Base-by-base conservation (phyloP, 352 stramenopile species). In the Blastocystis sp. region DNA sequence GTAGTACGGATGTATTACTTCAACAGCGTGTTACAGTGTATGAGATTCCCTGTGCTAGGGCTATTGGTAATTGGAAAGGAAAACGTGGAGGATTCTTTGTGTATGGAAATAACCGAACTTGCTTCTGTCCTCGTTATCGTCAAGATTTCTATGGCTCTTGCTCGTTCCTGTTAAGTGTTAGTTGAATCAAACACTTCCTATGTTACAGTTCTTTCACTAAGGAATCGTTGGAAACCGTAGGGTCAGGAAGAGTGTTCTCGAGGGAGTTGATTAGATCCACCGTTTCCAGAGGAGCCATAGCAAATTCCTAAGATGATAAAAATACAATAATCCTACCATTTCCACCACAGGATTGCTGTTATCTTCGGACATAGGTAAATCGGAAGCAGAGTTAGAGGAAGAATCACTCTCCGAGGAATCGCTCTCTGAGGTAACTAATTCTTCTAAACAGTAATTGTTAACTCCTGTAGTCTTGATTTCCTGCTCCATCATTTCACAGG, bases 161-260 rank as follows among this genome's bases (percentile, higher is more conserved):
- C 73, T 54, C 11, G 22, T 54, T 84, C 13, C 6, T 84, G 73
- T 84, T 5, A 19, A 48, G 73, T 84, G 73, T 84, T 84, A 68
- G 73, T 68, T 66, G 5, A n/a, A 7, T 42, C 64, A 66, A 35
- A 64, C 37, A 24, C 19, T 30, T 35, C 6, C 30, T 53, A 40
- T 69, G 73, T 84, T 84, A 84, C 73, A 84, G n/a, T 84, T 84
- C 73, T 30, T 68, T 58, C 5, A 84, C 53, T n/a, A 84, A 33
- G 24, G 48, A 42, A 19, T 58, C 6, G 6, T 37, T 60, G 15
- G 33, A 4, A 17, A 62, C 24, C 0, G 33, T 24, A 11, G 73
- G 73, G 19, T 84, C 48, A 9, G 73, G 48, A 44, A 84, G 73
- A 3, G 24, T 37, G 9, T 84, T 44, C 53, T 84, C 73, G 1